phyloP scores from a whole-genome alignment of 129 eudicot genomes.

The Rutidosis leptorrhynchoides region DNA sequence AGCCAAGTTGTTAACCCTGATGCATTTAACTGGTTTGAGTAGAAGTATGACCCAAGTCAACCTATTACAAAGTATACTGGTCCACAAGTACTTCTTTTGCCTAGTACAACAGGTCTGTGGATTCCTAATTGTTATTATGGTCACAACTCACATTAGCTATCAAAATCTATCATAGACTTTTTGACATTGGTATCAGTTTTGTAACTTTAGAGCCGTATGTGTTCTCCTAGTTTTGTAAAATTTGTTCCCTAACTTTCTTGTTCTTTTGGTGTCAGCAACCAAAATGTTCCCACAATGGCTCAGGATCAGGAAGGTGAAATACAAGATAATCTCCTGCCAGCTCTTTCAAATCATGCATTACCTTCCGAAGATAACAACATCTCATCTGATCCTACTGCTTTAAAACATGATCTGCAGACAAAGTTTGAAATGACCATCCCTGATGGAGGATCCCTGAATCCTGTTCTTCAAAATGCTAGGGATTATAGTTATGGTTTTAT shows the following conservation, averaged over 20 bases:
- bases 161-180: neutral
- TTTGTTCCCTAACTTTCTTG: neutral
- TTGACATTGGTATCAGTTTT: neutral
- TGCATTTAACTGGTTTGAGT: neutral
- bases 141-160: neutral
- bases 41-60: neutral
- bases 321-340: slow-evolving; percentile 29
- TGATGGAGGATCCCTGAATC: slow-evolving; percentile 38
- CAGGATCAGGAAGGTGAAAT: slow-evolving; percentile 33
- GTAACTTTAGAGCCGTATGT: neutral
- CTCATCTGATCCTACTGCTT: slow-evolving; percentile 37
- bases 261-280: slow-evolving; percentile 38
- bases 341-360: slow-evolving; percentile 20
- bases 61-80: neutral
- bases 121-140: neutral
- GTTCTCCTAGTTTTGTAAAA: neutral
- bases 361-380: slow-evolving; percentile 29
- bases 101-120: neutral
- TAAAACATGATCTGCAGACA: slow-evolving; percentile 37
- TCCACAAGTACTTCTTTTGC: neutral
- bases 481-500: slow-evolving; percentile 46
- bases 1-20: neutral
- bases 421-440: slow-evolving; percentile 39
- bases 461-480: slow-evolving; percentile 41
- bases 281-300: slow-evolving; percentile 29